Conservation (phyloP, 2,329 filamentous ascomycete species). For the Mycosphaerelloides madeirae region DNA sequence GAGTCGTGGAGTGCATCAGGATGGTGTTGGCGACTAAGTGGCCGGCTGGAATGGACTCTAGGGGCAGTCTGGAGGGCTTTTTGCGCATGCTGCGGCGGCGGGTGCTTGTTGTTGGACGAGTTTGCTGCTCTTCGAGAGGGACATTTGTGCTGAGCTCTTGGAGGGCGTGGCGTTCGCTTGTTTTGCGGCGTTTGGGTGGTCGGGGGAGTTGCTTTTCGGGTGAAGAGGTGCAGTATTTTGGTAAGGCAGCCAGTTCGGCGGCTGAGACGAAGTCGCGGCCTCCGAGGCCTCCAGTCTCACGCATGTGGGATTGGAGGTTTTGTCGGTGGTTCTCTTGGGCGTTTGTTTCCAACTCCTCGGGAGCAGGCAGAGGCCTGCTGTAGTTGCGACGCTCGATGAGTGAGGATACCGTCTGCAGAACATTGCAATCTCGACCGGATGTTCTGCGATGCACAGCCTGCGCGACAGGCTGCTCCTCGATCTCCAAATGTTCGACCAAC, state of each 20-base stretch:
- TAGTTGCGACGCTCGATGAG: conserved; percentile 18
- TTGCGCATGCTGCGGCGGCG: conserved; percentile 25
- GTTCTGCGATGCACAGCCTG: no score
- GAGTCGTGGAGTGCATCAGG: background rate
- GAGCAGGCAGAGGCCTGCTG: background rate
- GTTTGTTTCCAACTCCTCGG: background rate
- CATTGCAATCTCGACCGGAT: no score
- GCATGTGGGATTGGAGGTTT: background rate
- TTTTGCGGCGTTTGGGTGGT: conserved; percentile 24
- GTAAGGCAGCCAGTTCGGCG: conserved; percentile 23
- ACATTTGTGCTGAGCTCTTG: conserved; percentile 25
- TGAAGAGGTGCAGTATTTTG: conserved; percentile 6
- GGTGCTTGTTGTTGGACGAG: conserved; percentile 8
- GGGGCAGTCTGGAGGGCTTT: conserved; percentile 36
- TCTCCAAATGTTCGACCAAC: no score
- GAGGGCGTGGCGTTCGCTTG: conserved; percentile 17
- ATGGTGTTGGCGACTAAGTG: conserved; percentile 20
- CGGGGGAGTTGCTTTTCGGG: conserved; percentile 7
- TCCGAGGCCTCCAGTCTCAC: conserved; percentile 2
- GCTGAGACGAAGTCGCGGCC: conserved; percentile 26
- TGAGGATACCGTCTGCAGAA: background rate
- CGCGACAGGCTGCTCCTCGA: no score
- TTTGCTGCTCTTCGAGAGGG: conserved; percentile 1
- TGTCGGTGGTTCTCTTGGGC: background rate
- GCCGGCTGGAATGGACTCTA: conserved; percentile 35